Evolutionary conservation across 352 stramenopile species (phyloP).

Genomic region (Phytophthora tentaculata): DNA sequence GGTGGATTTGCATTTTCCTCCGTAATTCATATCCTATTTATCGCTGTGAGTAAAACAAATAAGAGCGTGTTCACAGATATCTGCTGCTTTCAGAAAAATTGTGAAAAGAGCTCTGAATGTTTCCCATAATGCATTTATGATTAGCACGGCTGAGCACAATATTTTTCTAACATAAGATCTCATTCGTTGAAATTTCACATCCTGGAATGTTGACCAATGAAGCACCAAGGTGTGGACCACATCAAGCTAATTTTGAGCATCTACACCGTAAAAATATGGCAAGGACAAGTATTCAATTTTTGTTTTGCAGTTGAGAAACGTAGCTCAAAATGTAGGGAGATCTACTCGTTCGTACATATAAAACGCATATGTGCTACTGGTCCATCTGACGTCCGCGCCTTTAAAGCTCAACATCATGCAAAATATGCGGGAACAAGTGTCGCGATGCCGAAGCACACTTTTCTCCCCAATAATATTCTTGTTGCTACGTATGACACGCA

Average conservation of each 20-base stretch:
- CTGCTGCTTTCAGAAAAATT: neutral
- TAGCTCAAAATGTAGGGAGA: neutral
- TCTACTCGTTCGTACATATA: neutral
- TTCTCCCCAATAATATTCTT: neutral
- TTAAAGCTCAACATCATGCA: neutral
- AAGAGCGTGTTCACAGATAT: neutral
- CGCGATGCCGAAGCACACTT: neutral
- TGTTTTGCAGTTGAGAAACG: neutral
- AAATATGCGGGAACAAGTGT: neutral
- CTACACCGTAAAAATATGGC: neutral
- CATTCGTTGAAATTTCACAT: neutral
- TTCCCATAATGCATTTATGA: neutral
- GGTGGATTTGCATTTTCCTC: too few relatives aligned
- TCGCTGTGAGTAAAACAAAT: too few relatives aligned
- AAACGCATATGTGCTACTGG: neutral
- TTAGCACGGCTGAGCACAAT: neutral
- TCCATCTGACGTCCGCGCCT: neutral
- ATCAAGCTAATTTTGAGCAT: neutral
- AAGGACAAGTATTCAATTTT: neutral
- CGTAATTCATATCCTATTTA: too few relatives aligned
- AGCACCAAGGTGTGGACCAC: neutral
- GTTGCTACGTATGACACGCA: neutral
- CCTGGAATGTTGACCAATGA: neutral
- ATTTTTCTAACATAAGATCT: neutral
- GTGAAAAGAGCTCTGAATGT: neutral